phyloP scores from a whole-genome alignment of 2,329 filamentous ascomycete genomes.

The Cadophora sp. region DNA sequence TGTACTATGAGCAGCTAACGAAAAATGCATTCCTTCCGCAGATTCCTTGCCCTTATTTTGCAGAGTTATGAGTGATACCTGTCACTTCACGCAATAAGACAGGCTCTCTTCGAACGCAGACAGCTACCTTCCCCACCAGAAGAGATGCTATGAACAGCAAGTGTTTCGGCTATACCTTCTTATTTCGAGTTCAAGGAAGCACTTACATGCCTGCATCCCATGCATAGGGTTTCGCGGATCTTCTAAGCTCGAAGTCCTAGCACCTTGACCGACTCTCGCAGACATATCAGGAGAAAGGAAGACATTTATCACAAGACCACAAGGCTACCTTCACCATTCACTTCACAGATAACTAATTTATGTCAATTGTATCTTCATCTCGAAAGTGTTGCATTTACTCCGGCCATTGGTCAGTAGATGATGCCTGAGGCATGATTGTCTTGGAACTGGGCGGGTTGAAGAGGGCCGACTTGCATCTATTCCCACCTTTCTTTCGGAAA shows the following conservation, averaged over 20 bases:
- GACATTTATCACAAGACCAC: neutral
- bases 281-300: neutral
- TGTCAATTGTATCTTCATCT: neutral
- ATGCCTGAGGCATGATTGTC: neutral
- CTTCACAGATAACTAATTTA: neutral
- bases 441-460: neutral
- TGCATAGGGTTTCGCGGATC: neutral
- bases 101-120: neutral
- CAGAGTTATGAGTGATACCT: neutral
- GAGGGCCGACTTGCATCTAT: neutral
- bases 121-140: neutral
- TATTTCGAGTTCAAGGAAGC: neutral
- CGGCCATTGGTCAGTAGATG: neutral
- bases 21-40: conserved; percentile 17
- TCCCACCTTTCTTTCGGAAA: conserved; percentile 12
- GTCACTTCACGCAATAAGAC: neutral
- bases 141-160: neutral
- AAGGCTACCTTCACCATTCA: neutral
- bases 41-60: neutral
- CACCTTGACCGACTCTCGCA: neutral
- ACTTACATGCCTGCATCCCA: neutral
- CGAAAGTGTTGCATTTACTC: neutral
- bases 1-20: conserved; percentile 31
- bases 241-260: neutral
- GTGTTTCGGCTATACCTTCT: neutral